Evolutionary conservation across 2,329 filamentous ascomycete genomes (phyloP), one percentile per base, ranked within the genome.

Genomic region (Fusarium sp.): DNA sequence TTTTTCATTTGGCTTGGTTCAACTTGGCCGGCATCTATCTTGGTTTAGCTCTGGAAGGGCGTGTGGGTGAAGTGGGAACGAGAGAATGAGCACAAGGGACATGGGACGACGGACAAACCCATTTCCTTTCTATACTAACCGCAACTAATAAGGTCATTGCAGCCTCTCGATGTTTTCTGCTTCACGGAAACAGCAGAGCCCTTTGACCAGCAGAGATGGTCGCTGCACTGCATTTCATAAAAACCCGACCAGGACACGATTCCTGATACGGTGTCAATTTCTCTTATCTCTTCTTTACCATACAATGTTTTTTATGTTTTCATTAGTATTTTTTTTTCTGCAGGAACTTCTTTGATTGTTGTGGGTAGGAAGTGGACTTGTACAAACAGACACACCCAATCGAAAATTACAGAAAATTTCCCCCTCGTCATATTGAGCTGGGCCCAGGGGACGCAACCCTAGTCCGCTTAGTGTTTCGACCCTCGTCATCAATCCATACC

Each of bases 311-410:
- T 62, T 45, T 31, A 26, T 54, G 30, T 50, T 52, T 42, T 65
- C 49, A 57, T 41, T 44, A 44, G 48, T 44, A 58, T 45, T 62
- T 39, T 43, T 62, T 42, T 43, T 43, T 23, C 60, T 54, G 48
- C 55, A 39, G 49, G 51, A 48, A 30, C 53, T 54, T 64, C 42
- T 67, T 74, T 70, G 54, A 70, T 72, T 73, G 56, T 61, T 69
- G 72, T 75, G 72, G 72, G 69, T 54, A 67, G 61, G 43, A 58
- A 73, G 72, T 74, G 72, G 72, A 72, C 55, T 75, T 74, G 67
- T 75, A 75, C 59, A 71, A 71, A 63, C 60, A 73, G 53, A 66
- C 64, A 67, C 73, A 75, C 64, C 62, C 74, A 77, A 77, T 77
- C 67, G 73, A 74, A 77, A 67, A 69, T 63, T 69, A 72, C 65